Percentiles rank a stretch among this genome's conserved stretches.
These are phyloP conservation scores for Kluyveromyces wickerhamii DNA, from an alignment of 805 yeast species.

Conservation along the genomic window DNA sequence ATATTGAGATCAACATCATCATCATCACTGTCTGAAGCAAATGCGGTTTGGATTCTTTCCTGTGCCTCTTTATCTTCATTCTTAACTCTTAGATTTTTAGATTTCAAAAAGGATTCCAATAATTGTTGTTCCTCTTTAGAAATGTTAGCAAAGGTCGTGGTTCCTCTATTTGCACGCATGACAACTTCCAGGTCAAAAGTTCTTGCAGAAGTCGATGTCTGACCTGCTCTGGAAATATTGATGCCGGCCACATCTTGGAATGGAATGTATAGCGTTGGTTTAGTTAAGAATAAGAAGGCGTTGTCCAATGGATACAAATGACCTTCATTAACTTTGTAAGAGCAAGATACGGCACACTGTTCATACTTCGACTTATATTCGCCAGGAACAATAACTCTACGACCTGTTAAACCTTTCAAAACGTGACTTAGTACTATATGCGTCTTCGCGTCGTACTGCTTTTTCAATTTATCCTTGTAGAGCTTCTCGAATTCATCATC, in stretches of 20 bases:
- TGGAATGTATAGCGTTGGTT: conserved; percentile 90
- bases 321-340: conserved; percentile 93
- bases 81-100: conserved; percentile 71
- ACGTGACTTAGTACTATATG: conserved; percentile 83
- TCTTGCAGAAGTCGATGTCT: conserved; percentile 64
- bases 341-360: conserved; percentile 84
- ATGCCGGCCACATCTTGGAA: conserved; percentile 70
- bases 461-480: conserved; percentile 68
- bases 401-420: conserved; percentile 82
- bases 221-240: conserved; percentile 83
- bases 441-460: conserved; percentile 72
- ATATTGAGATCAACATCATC: conserved; percentile 40
- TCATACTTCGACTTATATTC: conserved; percentile 65
- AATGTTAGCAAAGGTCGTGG: conserved; percentile 82
- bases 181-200: conserved; percentile 87
- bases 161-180: conserved; percentile 53
- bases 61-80: conserved; percentile 88
- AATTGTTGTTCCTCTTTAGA: conserved; percentile 81
- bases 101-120: conserved; percentile 66
- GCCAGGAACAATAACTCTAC: conserved; percentile 80
- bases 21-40: conserved; percentile 49
- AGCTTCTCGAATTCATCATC: conserved; percentile 73
- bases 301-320: conserved; percentile 88
- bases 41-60: conserved; percentile 66
- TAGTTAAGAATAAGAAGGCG: conserved; percentile 83